These are phyloP conservation scores for Styphnolobium japonicum DNA, from an alignment of 306 rosid species.

Conservation along the genomic window DNA sequence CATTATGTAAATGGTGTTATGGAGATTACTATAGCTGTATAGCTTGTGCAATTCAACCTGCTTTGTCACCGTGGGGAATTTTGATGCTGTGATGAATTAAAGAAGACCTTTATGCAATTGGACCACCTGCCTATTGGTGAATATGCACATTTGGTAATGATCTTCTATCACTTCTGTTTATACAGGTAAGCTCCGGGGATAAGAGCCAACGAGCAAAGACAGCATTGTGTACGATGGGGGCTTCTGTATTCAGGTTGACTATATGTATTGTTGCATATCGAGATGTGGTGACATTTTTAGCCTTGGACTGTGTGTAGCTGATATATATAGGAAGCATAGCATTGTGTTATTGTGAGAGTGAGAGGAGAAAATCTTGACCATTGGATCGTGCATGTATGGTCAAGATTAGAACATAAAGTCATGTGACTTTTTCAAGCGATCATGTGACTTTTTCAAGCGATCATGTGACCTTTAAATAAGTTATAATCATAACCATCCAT, in stretches of 20 bases:
- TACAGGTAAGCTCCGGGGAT: slow-evolving; percentile 74
- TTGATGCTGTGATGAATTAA: slow-evolving; percentile 6
- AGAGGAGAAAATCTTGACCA: too few relatives aligned
- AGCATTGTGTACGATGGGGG: slow-evolving; percentile 91
- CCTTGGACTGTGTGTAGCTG: slow-evolving; percentile 17
- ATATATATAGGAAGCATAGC: too few relatives aligned
- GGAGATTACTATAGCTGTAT: not conserved
- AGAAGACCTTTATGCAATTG: slow-evolving; percentile 16
- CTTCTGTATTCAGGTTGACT: slow-evolving; percentile 92
- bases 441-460: too few relatives aligned
- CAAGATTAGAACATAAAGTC: too few relatives aligned
- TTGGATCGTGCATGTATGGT: too few relatives aligned
- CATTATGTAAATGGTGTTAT: not conserved
- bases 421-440: too few relatives aligned
- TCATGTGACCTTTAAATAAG: too few relatives aligned
- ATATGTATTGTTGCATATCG: slow-evolving; percentile 14
- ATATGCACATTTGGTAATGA: slow-evolving; percentile 16
- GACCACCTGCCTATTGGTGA: not conserved
- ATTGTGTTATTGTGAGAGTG: too few relatives aligned
- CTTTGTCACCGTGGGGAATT: not conserved
- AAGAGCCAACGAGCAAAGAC: slow-evolving; percentile 69
- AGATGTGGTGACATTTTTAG: slow-evolving; percentile 3
- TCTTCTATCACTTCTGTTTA: slow-evolving; percentile 23
- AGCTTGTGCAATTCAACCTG: slow-evolving; percentile 8
- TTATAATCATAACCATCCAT: too few relatives aligned